Percentiles rank a stretch among this genome's conserved stretches.
Conservation (phyloP, 169 alveolate species). For the Plasmodium vinckei region DNA sequence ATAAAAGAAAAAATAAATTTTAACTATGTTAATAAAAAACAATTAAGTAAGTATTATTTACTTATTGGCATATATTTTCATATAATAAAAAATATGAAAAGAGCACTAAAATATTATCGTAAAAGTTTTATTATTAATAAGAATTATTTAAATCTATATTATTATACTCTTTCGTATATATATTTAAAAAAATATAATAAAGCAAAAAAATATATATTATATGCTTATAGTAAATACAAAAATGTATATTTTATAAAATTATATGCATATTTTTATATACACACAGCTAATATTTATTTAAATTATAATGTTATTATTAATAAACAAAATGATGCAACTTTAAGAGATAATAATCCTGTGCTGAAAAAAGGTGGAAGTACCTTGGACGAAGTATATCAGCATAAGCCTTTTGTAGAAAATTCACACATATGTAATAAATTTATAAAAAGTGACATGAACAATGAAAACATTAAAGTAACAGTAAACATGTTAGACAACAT, state of each 20-base stretch:
- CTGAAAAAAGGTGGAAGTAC: background rate
- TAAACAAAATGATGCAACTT: background rate
- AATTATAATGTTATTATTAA: constrained; percentile 35
- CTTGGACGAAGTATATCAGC: background rate
- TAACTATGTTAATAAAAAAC: constrained; percentile 40
- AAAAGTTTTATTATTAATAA: constrained; percentile 46
- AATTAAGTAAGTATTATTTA: constrained; percentile 47
- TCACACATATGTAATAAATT: constrained; percentile 19
- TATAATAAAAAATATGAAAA: constrained; percentile 37
- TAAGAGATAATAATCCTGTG: background rate
- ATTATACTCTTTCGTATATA: constrained; percentile 42
- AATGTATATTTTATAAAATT: constrained; percentile 59
- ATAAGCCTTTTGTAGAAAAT: background rate
- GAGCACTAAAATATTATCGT: constrained; percentile 40
- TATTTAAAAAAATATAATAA: constrained; percentile 46
- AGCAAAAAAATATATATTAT: constrained; percentile 37
- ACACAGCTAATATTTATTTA: constrained; percentile 52
- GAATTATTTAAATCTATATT: constrained; percentile 24
- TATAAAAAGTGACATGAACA: constrained; percentile 3
- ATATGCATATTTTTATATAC: constrained; percentile 42
- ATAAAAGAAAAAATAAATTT: constrained; percentile 58
- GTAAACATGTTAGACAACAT: constrained; percentile 15
- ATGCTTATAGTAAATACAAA: constrained; percentile 26
- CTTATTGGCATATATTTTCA: constrained; percentile 69
- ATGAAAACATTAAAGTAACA: constrained; percentile 1